phyloP scores from a whole-genome alignment of 139 green algal genomes.

The Trebouxia sp. region DNA sequence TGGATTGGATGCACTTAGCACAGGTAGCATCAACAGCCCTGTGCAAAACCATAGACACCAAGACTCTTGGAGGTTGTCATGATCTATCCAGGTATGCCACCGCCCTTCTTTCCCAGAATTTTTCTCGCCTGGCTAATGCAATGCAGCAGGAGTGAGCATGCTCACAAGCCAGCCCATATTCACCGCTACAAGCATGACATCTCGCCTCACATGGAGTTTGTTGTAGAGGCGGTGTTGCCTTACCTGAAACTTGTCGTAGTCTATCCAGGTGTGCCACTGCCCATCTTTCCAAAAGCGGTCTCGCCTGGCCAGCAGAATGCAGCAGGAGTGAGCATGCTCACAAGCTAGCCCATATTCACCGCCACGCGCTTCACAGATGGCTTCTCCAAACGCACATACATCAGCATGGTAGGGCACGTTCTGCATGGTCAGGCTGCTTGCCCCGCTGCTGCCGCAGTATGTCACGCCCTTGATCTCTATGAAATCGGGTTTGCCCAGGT shows the following conservation, averaged over 20 bases:
- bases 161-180: conserved; percentile 85
- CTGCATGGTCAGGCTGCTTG: conserved; percentile 75
- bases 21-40: too few species aligned
- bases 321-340: conserved; percentile 86
- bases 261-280: conserved; percentile 86
- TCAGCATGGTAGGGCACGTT: conserved; percentile 87
- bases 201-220: conserved; percentile 40
- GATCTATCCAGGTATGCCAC: conserved; percentile 91
- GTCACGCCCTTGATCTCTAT: conserved; percentile 89
- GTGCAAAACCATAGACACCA: not conserved
- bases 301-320: conserved; percentile 72
- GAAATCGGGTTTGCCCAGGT: conserved; percentile 78
- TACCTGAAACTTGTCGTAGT: conserved; percentile 74
- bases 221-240: not conserved
- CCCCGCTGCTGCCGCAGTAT: conserved; percentile 70
- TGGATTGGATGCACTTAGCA: too few species aligned
- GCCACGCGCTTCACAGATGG: conserved; percentile 33
- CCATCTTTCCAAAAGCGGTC: conserved; percentile 65
- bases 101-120: conserved; percentile 59
- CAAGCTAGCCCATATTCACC: conserved; percentile 81
- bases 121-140: conserved; percentile 64
- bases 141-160: conserved; percentile 85
- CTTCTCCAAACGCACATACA: conserved; percentile 66
- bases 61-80: conserved; percentile 50
- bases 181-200: conserved; percentile 35